Evolutionary conservation across 2,329 filamentous ascomycete species (phyloP), one percentile per base, ranked within the genome.

Genomic region (Neophaeococcomyces mojaviensis): DNA sequence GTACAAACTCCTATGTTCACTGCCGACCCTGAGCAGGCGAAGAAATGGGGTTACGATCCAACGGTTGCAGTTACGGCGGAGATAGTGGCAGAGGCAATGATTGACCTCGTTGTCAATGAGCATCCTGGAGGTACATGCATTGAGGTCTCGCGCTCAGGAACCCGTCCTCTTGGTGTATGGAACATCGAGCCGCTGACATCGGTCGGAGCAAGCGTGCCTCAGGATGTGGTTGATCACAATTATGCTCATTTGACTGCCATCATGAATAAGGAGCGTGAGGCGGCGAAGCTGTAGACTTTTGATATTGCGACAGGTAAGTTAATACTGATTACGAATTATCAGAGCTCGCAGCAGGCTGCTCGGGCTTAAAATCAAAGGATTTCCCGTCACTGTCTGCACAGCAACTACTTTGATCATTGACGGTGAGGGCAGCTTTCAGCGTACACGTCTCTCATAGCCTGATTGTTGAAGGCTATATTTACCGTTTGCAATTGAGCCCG

Each of bases 1-100:
- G 77, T 81, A 54, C 77, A 73, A 50, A 81, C 78, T 9, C 78
- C 78, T 4, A 61, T 81, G 6, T 82, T 76, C 76, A 77, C 71
- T 0, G 77, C 81, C 2, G 69, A 79, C 52, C 75, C 76, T 0
- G 77, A 81, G 9, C 30, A 36, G 7, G 69, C 66, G 46, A 59
- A 81, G 62, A 65, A 24, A 65, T 74, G 20, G 49, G 72, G 13
- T 69, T 43, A 39, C 12, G 19, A 31, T 26, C 16, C 43, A 6
- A 19, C 15, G n/a, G 39, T 26, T 13, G 80, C 76, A 76, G 75
- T 77, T 10, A 74, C 70, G 10, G 66, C 77, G 0, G 76, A 80
- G 52, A 74, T 79, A 53, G 77, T 81, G 0, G 77, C 75, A 0
- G 66, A 71, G 31, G 74, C 71, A 2, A 80, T 81, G 76, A 48